Conservation (phyloP, 768 basidiomycete species). For the Suillus subluteus region DNA sequence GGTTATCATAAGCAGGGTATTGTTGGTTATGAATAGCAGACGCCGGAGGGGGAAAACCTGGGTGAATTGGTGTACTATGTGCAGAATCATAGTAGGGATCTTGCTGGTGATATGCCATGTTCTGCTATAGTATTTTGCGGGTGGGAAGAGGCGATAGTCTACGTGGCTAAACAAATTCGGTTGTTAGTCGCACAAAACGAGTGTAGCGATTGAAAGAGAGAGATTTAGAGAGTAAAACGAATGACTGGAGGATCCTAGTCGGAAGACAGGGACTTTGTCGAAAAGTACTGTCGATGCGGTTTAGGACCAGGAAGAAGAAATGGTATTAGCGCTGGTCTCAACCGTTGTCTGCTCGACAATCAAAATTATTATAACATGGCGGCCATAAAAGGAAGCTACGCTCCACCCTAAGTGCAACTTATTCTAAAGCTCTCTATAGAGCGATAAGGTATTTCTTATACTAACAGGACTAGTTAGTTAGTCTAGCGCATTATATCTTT, state of each 20-base stretch:
- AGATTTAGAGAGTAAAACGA: constrained; percentile 12
- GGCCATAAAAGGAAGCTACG: constrained; percentile 10
- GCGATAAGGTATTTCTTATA: neutral
- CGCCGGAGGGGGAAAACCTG: constrained; percentile 40
- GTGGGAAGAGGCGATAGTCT: neutral
- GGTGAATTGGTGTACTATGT: constrained; percentile 29
- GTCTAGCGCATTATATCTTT: too few relatives aligned
- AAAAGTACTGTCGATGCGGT: constrained; percentile 15
- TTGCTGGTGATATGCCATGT: constrained; percentile 59
- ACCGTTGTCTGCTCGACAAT: constrained; percentile 13
- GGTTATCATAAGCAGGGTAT: constrained; percentile 47
- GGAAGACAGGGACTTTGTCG: constrained; percentile 8
- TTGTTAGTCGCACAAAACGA: constrained; percentile 6
- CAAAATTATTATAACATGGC: neutral
- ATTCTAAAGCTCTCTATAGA: too few relatives aligned
- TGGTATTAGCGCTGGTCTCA: neutral
- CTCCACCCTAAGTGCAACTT: neutral
- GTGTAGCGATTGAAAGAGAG: neutral
- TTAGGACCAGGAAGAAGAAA: constrained; percentile 6
- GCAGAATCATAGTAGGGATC: constrained; percentile 48
- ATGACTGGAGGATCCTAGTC: constrained; percentile 18
- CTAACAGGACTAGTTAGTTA: too few relatives aligned
- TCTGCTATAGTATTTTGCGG: constrained; percentile 1
- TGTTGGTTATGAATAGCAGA: constrained; percentile 35
- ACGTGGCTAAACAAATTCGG: neutral